Base-by-base conservation (phyloP, 164 flowering plant species). In the Chloranthus sessilifolius region DNA sequence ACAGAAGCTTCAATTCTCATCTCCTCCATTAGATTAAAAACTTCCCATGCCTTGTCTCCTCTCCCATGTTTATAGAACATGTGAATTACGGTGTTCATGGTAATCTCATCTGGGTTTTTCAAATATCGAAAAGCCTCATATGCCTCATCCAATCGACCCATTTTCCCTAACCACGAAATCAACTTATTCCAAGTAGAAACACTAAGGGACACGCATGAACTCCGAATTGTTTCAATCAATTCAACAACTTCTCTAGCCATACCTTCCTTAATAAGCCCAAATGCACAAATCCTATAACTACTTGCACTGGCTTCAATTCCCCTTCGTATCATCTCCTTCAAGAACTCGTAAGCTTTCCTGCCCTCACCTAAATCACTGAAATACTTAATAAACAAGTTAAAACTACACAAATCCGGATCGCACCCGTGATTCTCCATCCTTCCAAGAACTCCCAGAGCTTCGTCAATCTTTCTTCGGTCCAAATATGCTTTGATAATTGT, bases 341-440 rank as follows among this genome's bases (percentile, higher is more conserved):
- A 45, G 19, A 56, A 30, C 46, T 37, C 24, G 51, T 56, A 56
- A 28, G 61, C 66, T 21, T 44, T 36, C 3, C 36, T 2, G 31
- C 66, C 66, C 37, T 51, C 46, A 29, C 66, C 66, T 26, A 56
- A 22, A 43, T 62, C 58, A 52, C 67, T 57, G 24, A 33, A 63
- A 15, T 63, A 52, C 27, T 40, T 57, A 46, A 56, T 46, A 19
- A 63, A 51, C 49, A 63, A 33, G 58, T 63, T 63, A 34, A 51
- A 56, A 41, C 62, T 56, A 40, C 61, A 51, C 24, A 52, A 56
- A 62, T 62, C 66, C 4, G 62, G 53, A 3, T 44, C n/a, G 37
- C 51, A 31, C 45, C 58, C 67, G 1, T 15, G 47, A 36, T 30
- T 26, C 49, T 51, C 39, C 61, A 63, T 56, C 54, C 54, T 63